Evolutionary conservation across 1,139 yeast genomes (phyloP), one percentile per base, ranked within the genome.

Genomic region (Suhomyces terraborum): DNA sequence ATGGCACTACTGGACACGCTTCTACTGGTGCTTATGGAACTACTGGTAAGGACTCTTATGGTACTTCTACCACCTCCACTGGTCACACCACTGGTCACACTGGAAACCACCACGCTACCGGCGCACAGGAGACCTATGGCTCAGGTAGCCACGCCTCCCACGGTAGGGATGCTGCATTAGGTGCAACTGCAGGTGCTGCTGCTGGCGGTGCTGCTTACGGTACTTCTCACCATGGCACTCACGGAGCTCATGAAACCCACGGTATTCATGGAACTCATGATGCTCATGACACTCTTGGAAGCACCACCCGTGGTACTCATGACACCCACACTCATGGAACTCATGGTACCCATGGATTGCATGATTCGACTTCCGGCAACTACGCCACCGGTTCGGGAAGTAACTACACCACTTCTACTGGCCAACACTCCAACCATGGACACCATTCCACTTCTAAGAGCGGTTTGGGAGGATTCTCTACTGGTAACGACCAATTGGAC

Each of bases 401-500:
- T 13, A 18, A 35, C 37, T 33, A 27, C 23, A 31, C 40, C 14
- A 24, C 40, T 27, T 8, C 21, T 20, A 29, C 7, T n/a, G 31
- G 38, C 17, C 16, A 31, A 14, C 22, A 17, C 8, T 12, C 35
- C 13, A 13, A 10, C 13, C 26, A 12, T 10, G 19, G 13, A 24
- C 31, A 39, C n/a, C 38, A 32, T 10, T 5, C 30, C n/a, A 25
- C 27, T 10, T 26, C 28, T 22, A 32, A 21, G 12, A 16, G 36
- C 19, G 47, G 50, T 10, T 26, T 34, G 19, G 40, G 50, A 19
- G 57, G 58, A 8, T 66, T 67, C 56, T 41, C 66, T 32, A 66
- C 72, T 28, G 70, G 73, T 27, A 65, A 66, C 58, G 49, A 53
- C 39, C 55, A 59, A 33, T 63, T 67, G 52, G 72, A 67, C 43